Conservation (phyloP, 768 basidiomycete species). For the Rhodotorula diobovata region DNA sequence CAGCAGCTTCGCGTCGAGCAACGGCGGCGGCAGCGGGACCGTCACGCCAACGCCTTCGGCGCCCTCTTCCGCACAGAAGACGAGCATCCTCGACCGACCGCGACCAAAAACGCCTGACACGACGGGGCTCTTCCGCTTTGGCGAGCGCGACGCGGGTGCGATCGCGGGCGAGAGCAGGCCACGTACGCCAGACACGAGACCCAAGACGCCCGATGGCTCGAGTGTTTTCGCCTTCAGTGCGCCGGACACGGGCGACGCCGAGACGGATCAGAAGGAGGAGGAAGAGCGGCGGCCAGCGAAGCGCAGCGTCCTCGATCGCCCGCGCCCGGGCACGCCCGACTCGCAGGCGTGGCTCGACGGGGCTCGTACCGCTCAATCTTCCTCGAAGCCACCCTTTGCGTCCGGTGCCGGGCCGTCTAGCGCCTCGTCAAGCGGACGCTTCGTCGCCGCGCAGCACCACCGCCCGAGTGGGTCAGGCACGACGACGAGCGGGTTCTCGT, state of each 20-base stretch:
- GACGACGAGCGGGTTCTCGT: slow-evolving; percentile 1
- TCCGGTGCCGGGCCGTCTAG: not conserved
- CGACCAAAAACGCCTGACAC: slow-evolving; percentile 29
- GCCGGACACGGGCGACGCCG: not conserved
- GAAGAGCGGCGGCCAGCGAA: not conserved
- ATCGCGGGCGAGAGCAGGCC: not conserved
- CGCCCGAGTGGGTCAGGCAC: not conserved
- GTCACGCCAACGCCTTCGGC: not conserved
- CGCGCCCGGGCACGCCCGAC: slow-evolving; percentile 31
- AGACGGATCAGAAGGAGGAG: not conserved
- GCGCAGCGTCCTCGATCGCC: slow-evolving; percentile 11
- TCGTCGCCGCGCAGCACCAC: not conserved
- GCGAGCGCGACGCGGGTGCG: not conserved
- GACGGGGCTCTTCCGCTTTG: not conserved
- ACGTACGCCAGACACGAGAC: not conserved
- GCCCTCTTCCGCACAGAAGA: not conserved
- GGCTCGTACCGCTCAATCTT: not conserved
- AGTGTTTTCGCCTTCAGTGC: not conserved
- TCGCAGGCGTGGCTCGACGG: slow-evolving; percentile 3
- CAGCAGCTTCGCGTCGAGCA: not conserved
- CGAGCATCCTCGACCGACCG: slow-evolving; percentile 14
- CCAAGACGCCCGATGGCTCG: slow-evolving; percentile 20
- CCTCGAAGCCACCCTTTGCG: not conserved
- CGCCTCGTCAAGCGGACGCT: not conserved
- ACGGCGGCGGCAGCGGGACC: not conserved